phyloP scores from a whole-genome alignment of 1,284 basidiomycete genomes.

The Boletus holoroseus region DNA sequence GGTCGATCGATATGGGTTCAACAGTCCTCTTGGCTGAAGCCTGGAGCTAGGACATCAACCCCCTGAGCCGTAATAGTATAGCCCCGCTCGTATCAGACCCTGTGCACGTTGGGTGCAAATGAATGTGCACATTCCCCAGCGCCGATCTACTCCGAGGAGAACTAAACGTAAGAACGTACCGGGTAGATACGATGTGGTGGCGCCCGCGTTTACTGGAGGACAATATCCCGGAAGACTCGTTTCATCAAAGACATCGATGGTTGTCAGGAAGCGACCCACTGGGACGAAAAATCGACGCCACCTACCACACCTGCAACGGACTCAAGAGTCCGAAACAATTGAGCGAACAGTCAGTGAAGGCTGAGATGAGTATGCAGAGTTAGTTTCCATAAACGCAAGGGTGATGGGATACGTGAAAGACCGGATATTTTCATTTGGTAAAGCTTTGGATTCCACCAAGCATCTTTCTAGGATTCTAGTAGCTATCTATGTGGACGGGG shows the following conservation, averaged over 20 bases:
- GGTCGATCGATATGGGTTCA: not conserved
- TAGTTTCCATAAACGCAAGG: not conserved
- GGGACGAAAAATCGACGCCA: not conserved
- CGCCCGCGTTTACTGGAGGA: not conserved
- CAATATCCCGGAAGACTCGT: not conserved
- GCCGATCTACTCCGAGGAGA: not conserved
- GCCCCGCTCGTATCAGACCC: conserved; percentile 5
- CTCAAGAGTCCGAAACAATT: not conserved
- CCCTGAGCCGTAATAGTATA: not conserved
- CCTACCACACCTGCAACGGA: not conserved
- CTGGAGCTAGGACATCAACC: not conserved
- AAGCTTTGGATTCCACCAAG: not conserved
- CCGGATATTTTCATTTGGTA: not conserved
- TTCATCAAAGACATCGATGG: not conserved
- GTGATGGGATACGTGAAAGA: conserved; percentile 3
- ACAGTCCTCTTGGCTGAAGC: not conserved
- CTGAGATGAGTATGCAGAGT: not conserved
- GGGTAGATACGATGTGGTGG: not conserved
- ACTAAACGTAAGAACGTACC: not conserved
- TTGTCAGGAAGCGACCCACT: not conserved
- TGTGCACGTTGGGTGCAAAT: not conserved
- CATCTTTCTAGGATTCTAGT: not conserved
- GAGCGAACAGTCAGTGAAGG: not conserved
- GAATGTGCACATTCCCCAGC: not conserved
- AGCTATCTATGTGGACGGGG: conserved; percentile 5